Evolutionary conservation across 305 asterid species (phyloP).

Genomic region (Plantago coronopus): DNA sequence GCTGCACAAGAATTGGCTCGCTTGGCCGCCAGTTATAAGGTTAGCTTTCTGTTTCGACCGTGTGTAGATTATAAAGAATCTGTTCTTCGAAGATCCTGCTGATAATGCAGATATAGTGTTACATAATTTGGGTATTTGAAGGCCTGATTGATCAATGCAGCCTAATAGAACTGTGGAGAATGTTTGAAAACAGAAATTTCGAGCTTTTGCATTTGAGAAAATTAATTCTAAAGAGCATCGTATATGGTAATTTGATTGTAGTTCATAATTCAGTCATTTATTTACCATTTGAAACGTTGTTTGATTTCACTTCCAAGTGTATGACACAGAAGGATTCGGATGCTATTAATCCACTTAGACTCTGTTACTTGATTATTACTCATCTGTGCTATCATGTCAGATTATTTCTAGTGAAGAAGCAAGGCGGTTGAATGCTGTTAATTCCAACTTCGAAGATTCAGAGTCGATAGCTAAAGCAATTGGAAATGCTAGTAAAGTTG

Average conservation of each 20-base stretch:
- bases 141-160: no score
- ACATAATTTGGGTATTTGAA: no score
- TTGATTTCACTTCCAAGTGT: not conserved
- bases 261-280: not conserved
- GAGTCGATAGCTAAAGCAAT: slow-evolving; percentile 86
- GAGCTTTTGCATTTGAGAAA: no score
- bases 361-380: no score
- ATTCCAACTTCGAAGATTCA: slow-evolving; percentile 56
- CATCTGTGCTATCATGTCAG: slow-evolving; percentile 32
- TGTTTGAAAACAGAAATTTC: no score
- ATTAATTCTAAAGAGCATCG: no score
- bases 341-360: no score
- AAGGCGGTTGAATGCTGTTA: slow-evolving; percentile 69
- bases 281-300: not conserved
- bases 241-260: no score
- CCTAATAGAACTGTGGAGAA: no score
- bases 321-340: no score
- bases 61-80: not conserved
- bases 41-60: not conserved
- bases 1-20: slow-evolving; percentile 94
- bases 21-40: slow-evolving; percentile 73
- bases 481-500: slow-evolving; percentile 92
- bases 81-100: no score
- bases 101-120: no score
- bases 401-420: slow-evolving; percentile 69